Evolutionary conservation across 1,284 basidiomycete species (phyloP), one percentile per base, ranked within the genome.

Genomic region (Wolfiporia cocos): DNA sequence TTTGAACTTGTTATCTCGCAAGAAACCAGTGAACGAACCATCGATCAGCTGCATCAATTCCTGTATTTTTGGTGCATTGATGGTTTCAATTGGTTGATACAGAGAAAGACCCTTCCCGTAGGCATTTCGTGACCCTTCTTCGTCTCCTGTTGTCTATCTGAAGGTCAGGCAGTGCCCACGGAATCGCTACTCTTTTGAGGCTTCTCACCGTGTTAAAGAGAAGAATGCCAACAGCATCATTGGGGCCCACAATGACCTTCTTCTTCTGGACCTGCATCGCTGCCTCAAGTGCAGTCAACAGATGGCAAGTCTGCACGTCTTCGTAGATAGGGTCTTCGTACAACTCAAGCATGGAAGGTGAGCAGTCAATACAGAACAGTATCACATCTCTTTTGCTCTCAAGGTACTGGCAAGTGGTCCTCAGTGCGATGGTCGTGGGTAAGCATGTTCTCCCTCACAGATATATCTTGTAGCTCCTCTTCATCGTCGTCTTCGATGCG

Each of bases 351-450:
- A 98, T 98, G 11, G 90, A 86, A 31, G 76, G 68, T 0, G 92
- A 94, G 44, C 89, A 91, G 62, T 99, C 94, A 46, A 98, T 92
- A 56, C 87, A 90, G 66, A 97, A 96, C 14, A 97, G 67, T 38
- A 94, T 82, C 31, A 92, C 86, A 56, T 94, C 91, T 47, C 76
- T 76, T 49, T 81, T 81, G 29, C 78, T 78, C 50, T 89, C 85
- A 49, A 80, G 77, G 43, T 75, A 73, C 87, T 92, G 50, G 7
- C n/a, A n/a, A n/a, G n/a, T n/a, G n/a, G n/a, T n/a, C n/a, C n/a
- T n/a, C n/a, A n/a, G n/a, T n/a, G n/a, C n/a, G n/a, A n/a, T n/a
- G n/a, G n/a, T n/a, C n/a, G n/a, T n/a, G n/a, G n/a, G n/a, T n/a
- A n/a, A n/a, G n/a, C n/a, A n/a, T n/a, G n/a, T n/a, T n/a, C n/a